A percentile compares a stretch with the other conserved stretches of the same genome.
Evolutionary conservation across 176 grass and related monocot species (phyloP).

Genomic region (Oryza brachyantha): DNA sequence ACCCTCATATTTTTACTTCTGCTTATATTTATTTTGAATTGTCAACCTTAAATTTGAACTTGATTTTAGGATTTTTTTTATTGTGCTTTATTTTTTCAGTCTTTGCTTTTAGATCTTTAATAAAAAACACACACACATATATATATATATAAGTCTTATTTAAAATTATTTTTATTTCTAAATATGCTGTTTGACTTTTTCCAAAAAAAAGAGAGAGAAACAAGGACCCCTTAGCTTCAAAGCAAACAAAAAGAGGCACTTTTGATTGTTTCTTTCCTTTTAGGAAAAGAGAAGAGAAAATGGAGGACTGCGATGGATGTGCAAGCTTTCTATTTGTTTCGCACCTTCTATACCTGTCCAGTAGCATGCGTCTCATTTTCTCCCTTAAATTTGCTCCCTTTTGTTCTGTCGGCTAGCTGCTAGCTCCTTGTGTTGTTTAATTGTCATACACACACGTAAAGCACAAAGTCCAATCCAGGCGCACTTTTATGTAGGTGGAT

Average conservation of each 20-base stretch:
- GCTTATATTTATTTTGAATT: too few relatives aligned
- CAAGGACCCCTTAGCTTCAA: neutral
- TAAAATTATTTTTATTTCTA: too few relatives aligned
- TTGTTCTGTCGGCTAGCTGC: neutral
- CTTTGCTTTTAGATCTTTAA: too few relatives aligned
- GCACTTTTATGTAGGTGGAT: neutral
- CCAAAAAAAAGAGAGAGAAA: too few relatives aligned
- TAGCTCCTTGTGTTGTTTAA: neutral
- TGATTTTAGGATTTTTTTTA: too few relatives aligned
- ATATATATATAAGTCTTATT: too few relatives aligned
- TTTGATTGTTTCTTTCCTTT: neutral
- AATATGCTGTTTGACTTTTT: too few relatives aligned
- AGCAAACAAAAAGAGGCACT: neutral
- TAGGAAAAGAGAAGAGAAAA: neutral
- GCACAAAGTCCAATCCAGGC: neutral
- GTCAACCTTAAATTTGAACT: too few relatives aligned
- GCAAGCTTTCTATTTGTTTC: neutral
- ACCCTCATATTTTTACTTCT: too few relatives aligned
- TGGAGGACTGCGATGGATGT: neutral
- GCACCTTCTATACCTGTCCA: neutral
- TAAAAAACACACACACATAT: too few relatives aligned
- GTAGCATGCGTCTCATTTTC: neutral
- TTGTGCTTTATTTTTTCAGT: too few relatives aligned
- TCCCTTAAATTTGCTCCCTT: neutral
- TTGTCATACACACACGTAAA: neutral